A percentile compares a stretch with the other conserved stretches of the same genome.
Evolutionary conservation across 371 early-diverging fungal genomes (phyloP).

Genomic region (Mucor mucedo): DNA sequence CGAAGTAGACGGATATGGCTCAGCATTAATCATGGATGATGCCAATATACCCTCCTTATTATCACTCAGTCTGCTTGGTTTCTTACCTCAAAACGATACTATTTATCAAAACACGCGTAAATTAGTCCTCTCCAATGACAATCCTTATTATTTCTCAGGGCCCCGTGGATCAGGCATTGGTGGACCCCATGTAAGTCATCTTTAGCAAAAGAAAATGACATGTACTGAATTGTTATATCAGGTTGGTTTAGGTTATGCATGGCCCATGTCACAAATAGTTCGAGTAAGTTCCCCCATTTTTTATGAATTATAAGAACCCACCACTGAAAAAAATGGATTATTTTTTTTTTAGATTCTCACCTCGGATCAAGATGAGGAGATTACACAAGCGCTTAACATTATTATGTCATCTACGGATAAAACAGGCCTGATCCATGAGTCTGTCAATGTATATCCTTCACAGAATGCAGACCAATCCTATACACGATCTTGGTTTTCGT

Average conservation of each 20-base stretch:
- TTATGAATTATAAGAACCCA: too few relatives aligned
- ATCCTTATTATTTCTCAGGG: slow-evolving; percentile 66
- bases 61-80: slow-evolving; percentile 66
- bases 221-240: background rate
- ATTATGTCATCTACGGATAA: slow-evolving; percentile 35
- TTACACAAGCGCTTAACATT: slow-evolving; percentile 34
- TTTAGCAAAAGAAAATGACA: too few relatives aligned
- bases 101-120: slow-evolving; percentile 64
- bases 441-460: slow-evolving; percentile 33
- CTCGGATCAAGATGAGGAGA: slow-evolving; percentile 41
- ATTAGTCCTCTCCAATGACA: slow-evolving; percentile 58
- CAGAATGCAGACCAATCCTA: slow-evolving; percentile 26
- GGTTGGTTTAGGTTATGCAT: slow-evolving; percentile 36
- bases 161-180: slow-evolving; percentile 60
- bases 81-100: slow-evolving; percentile 51
- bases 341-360: slow-evolving; percentile 33
- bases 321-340: too few relatives aligned
- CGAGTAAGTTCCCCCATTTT: slow-evolving; percentile 16
- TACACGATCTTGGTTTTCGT: slow-evolving; percentile 58
- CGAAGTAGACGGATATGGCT: slow-evolving; percentile 75
- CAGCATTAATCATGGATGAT: slow-evolving; percentile 69
- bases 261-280: slow-evolving; percentile 46
- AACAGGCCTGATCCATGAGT: slow-evolving; percentile 54
- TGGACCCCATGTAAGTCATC: slow-evolving; percentile 62
- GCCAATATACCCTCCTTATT: slow-evolving; percentile 71